A percentile compares a stretch with the other conserved stretches of the same genome.
These are phyloP conservation scores for Clonostachys rhizophaga DNA, from an alignment of 2,329 filamentous ascomycete genomes.

Conservation along the genomic window DNA sequence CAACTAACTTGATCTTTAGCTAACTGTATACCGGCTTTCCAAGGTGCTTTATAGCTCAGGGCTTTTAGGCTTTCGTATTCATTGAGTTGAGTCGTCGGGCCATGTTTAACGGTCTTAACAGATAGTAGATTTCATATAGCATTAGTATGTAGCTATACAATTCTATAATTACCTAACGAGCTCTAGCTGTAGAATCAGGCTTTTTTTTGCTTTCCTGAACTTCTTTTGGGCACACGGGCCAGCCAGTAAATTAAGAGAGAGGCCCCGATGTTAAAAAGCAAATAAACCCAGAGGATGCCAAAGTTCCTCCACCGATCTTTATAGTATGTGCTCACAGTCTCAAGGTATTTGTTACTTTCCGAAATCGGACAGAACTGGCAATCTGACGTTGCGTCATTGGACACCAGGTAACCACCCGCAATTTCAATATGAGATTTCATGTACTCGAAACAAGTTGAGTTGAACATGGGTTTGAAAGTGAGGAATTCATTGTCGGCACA, in stretches of 20 bases:
- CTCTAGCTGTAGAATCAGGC: too few relatives aligned
- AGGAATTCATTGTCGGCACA: constrained; percentile 70
- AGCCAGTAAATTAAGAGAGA: constrained; percentile 29
- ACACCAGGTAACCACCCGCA: constrained; percentile 44
- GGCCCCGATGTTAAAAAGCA: constrained; percentile 44
- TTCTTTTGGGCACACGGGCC: constrained; percentile 2
- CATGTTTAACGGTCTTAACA: too few relatives aligned
- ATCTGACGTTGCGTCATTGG: constrained; percentile 34
- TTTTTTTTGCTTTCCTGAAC: too few relatives aligned
- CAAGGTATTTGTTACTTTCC: constrained; percentile 47
- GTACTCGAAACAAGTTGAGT: constrained; percentile 58
- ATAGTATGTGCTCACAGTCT: constrained; percentile 24
- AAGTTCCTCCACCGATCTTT: constrained; percentile 58
- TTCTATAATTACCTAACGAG: too few relatives aligned
- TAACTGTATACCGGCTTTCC: too few relatives aligned
- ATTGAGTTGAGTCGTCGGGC: too few relatives aligned
- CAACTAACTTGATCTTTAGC: too few relatives aligned
- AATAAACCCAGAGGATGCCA: constrained; percentile 49
- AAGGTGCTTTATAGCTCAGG: too few relatives aligned
- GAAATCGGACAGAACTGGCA: constrained; percentile 53
- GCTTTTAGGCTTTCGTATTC: too few relatives aligned
- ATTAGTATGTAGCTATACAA: too few relatives aligned
- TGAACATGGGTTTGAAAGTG: constrained; percentile 55
- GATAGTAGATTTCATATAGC: too few relatives aligned
- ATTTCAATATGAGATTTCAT: constrained; percentile 19